phyloP scores from a whole-genome alignment of 805 yeast genomes.

The Zygosaccharomyces rouxii region DNA sequence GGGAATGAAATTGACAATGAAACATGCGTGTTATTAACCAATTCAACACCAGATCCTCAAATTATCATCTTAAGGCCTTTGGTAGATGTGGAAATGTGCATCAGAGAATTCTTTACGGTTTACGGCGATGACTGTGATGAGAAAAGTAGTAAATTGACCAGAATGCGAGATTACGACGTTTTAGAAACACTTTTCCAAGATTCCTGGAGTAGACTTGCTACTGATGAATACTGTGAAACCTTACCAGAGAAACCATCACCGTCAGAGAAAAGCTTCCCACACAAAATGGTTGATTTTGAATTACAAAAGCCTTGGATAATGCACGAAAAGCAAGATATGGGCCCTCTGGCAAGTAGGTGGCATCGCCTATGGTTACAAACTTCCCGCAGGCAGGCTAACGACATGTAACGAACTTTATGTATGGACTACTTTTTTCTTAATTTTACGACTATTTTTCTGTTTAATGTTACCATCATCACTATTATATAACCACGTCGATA shows the following conservation, averaged over 20 bases:
- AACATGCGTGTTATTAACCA: constrained; percentile 34
- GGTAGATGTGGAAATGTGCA: constrained; percentile 31
- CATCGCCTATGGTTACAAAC: constrained; percentile 16
- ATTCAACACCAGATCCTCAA: constrained; percentile 18
- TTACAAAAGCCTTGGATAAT: constrained; percentile 26
- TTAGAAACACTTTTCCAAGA: constrained; percentile 30
- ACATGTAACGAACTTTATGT: background rate
- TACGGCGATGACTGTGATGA: constrained; percentile 23
- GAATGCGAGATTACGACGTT: constrained; percentile 23
- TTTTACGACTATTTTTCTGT: background rate
- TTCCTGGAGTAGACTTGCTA: constrained; percentile 30
- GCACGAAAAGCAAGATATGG: constrained; percentile 4
- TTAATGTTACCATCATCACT: background rate
- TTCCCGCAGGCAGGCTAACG: background rate
- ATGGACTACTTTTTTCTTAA: background rate
- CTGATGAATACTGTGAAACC: constrained; percentile 20
- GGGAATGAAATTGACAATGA: constrained; percentile 34
- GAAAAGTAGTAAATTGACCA: constrained; percentile 15
- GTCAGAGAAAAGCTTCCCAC: background rate
- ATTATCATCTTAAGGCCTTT: constrained; percentile 29
- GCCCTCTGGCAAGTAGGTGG: constrained; percentile 17
- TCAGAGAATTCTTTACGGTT: constrained; percentile 32
- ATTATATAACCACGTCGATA: background rate
- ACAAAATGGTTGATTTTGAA: constrained; percentile 25
- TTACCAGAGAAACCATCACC: background rate